Base-by-base conservation (phyloP, 768 basidiomycete genomes). In the Suillus bovinus region DNA sequence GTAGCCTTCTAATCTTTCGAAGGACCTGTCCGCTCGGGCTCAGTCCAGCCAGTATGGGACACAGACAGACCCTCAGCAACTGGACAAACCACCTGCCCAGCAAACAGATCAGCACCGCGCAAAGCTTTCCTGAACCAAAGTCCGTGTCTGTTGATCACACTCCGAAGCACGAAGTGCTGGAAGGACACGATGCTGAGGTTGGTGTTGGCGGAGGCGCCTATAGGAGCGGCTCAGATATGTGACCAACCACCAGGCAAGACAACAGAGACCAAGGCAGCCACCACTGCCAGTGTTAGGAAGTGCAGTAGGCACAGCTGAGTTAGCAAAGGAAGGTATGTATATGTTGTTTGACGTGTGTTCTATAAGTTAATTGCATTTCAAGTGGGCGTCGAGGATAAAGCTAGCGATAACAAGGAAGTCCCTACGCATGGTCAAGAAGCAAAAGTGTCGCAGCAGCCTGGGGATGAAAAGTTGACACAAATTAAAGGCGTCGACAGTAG, bases 291-390 rank as follows among this genome's bases (percentile, higher is more conserved):
- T 5, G 13, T 16, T n/a, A 6, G 62, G 58, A 33, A 31, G 27
- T 16, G 31, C 34, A 27, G n/a, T 50, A 36, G 46, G 41, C 11
- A 20, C 38, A 1, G 31, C 53, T 29, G 62, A 38, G n/a, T 7
- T n/a, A 14, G 46, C n/a, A 8, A 61, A 64, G 41, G 55, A 65
- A 52, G 8, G 71, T 71, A 24, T 24, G 67, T 58, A n/a, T 20
- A 34, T 41, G 50, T 34, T 2, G 2, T 53, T 5, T 20, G 5
- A 4, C 49, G 31, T 47, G 7, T 39, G 11, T 39, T 39, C 10
- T 56, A 41, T 53, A 29, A 38, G 10, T 59, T 34, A 29, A 42
- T 27, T 31, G 29, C 22, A 16, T 20, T 49, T 29, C 58, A 29
- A 58, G 52, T 42, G 24, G 50, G 52, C 5, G 16, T 39, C 29